Evolutionary conservation across 2,329 filamentous ascomycete species (phyloP).

Genomic region (Fusarium chuoi): DNA sequence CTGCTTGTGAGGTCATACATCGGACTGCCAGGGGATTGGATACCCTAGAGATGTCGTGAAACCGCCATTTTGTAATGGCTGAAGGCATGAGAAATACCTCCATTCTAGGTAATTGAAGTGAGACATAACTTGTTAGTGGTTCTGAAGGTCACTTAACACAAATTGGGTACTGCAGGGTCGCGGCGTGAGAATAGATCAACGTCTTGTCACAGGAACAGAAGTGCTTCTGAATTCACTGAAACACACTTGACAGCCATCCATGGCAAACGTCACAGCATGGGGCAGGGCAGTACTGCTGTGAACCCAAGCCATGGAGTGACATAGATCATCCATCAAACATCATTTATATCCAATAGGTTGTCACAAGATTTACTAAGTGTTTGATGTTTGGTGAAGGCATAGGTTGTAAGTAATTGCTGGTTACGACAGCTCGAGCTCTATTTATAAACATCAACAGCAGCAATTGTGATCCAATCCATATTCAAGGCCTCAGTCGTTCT

Average conservation of each 20-base stretch:
- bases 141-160: not conserved
- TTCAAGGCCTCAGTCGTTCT: not conserved
- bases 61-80: not conserved
- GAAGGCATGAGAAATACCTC: not conserved
- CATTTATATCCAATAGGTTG: not conserved
- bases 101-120: not conserved
- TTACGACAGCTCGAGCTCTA: not conserved
- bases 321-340: not conserved
- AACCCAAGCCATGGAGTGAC: not conserved
- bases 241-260: not conserved
- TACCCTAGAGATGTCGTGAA: conserved; percentile 20
- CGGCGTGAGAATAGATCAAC: conserved; percentile 12
- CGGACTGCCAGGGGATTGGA: conserved; percentile 1
- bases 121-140: not conserved
- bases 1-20: conserved; percentile 36
- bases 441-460: not conserved
- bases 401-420: not conserved
- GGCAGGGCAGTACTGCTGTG: not conserved
- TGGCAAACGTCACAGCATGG: not conserved
- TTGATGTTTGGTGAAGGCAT: not conserved
- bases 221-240: not conserved
- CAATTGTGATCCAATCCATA: not conserved
- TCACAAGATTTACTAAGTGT: not conserved
- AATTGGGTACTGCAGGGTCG: conserved; percentile 12
- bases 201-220: not conserved